A percentile compares a stretch with the other conserved stretches of the same genome.
These are phyloP conservation scores for Russula sp. DNA, from an alignment of 768 basidiomycete genomes.

Conservation along the genomic window DNA sequence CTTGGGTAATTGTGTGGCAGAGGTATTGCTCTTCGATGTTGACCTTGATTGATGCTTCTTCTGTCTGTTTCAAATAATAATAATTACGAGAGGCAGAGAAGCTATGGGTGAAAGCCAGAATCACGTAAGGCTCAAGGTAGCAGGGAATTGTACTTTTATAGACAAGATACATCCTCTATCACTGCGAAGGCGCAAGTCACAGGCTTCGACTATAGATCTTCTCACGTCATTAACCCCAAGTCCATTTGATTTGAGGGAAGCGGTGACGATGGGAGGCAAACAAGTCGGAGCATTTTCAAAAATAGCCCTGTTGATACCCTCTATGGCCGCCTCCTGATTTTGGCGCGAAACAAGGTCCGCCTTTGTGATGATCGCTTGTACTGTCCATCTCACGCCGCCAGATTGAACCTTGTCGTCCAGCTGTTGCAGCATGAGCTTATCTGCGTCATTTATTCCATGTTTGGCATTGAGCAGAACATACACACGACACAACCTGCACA, in stretches of 20 bases:
- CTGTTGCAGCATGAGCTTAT: conserved; percentile 58
- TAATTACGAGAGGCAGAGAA: conserved; percentile 1
- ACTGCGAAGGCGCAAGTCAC: conserved; percentile 39
- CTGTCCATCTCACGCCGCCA: conserved; percentile 48
- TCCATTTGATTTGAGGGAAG: conserved; percentile 43
- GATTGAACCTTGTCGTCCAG: conserved; percentile 43
- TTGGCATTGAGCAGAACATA: conserved; percentile 70
- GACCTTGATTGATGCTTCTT: conserved; percentile 36
- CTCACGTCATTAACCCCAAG: conserved; percentile 59
- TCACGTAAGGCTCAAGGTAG: conserved; percentile 7
- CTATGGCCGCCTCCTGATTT: conserved; percentile 37
- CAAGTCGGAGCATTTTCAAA: conserved; percentile 56
- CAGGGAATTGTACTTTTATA: neutral
- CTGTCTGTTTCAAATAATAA: conserved; percentile 7
- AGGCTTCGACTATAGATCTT: conserved; percentile 57
- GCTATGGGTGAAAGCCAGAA: conserved; percentile 10
- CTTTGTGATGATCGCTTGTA: conserved; percentile 75
- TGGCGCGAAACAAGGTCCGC: conserved; percentile 49
- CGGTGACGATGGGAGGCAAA: conserved; percentile 62
- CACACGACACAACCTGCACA: conserved; percentile 58
- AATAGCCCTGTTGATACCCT: conserved; percentile 49
- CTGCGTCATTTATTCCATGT: conserved; percentile 56
- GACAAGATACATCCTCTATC: neutral
- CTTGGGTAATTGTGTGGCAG: conserved; percentile 60
- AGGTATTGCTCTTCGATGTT: conserved; percentile 80